Percentiles rank a stretch among this genome's conserved stretches.
These are phyloP conservation scores for Cinchona pubescens DNA, from an alignment of 257 asterid species.

Conservation along the genomic window DNA sequence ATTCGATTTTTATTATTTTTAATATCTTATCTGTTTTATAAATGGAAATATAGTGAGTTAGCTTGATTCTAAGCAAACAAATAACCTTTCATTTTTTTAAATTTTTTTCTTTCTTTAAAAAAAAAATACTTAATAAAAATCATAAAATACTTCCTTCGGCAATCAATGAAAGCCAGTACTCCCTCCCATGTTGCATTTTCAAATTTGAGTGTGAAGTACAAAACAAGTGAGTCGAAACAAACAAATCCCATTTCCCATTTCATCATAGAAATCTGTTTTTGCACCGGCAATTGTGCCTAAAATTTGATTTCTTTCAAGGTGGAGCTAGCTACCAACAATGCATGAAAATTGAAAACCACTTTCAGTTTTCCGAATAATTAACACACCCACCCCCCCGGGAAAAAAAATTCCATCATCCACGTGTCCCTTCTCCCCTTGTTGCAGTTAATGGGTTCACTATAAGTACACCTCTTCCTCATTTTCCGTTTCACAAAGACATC, in stretches of 20 bases:
- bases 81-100: too few relatives aligned
- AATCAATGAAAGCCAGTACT: neutral
- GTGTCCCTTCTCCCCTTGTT: conserved; percentile 31
- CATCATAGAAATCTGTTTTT: conserved; percentile 12
- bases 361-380: too few relatives aligned
- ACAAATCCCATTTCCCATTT: neutral
- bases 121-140: too few relatives aligned
- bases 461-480: conserved; percentile 30
- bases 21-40: too few relatives aligned
- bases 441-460: conserved; percentile 25
- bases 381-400: too few relatives aligned
- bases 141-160: too few relatives aligned
- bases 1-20: too few relatives aligned
- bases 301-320: neutral
- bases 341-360: too few relatives aligned
- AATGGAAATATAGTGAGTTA: too few relatives aligned
- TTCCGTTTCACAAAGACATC: conserved; percentile 35
- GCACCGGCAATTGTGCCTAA: conserved; percentile 11
- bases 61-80: too few relatives aligned
- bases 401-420: conserved; percentile 43
- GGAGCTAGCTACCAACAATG: too few relatives aligned
- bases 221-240: neutral
- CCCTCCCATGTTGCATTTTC: conserved; percentile 4
- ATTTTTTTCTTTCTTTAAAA: too few relatives aligned
- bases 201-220: neutral